Percentiles rank a stretch among this genome's conserved stretches.
Conservation (phyloP, 371 early-diverging fungal species). For the Saksenaea vasiformis region DNA sequence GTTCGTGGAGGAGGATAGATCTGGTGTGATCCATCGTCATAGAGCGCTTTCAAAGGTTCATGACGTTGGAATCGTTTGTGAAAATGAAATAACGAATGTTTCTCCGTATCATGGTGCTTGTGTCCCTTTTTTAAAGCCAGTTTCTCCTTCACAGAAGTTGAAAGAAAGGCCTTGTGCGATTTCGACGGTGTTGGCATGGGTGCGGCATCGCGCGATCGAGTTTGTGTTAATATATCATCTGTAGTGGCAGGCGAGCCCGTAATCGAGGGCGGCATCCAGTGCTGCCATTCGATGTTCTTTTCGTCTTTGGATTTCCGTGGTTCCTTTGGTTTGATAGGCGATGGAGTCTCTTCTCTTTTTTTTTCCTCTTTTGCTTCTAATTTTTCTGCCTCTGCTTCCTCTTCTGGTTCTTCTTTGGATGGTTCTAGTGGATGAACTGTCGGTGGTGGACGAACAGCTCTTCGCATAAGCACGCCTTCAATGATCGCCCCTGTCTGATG, state of each 20-base stretch:
- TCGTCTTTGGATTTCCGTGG: background rate
- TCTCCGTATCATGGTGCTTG: background rate
- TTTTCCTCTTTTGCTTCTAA: background rate
- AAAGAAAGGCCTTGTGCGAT: background rate
- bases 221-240: background rate
- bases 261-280: background rate
- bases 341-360: background rate
- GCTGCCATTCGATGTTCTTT: background rate
- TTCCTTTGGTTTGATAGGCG: background rate
- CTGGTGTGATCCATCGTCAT: conserved; percentile 1
- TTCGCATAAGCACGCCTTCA: conserved; percentile 25
- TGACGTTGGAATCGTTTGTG: conserved; percentile 16
- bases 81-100: conserved; percentile 17
- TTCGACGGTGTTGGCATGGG: background rate
- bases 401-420: conserved; percentile 1
- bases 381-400: background rate
- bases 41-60: background rate
- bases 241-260: background rate
- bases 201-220: background rate
- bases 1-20: conserved; percentile 18
- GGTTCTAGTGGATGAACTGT: background rate
- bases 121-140: background rate
- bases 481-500: conserved; percentile 21
- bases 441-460: conserved; percentile 21
- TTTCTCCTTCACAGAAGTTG: background rate